Evolutionary conservation across 2,329 filamentous ascomycete species (phyloP), one percentile per base, ranked within the genome.

Genomic region (Clathrospora elynae): DNA sequence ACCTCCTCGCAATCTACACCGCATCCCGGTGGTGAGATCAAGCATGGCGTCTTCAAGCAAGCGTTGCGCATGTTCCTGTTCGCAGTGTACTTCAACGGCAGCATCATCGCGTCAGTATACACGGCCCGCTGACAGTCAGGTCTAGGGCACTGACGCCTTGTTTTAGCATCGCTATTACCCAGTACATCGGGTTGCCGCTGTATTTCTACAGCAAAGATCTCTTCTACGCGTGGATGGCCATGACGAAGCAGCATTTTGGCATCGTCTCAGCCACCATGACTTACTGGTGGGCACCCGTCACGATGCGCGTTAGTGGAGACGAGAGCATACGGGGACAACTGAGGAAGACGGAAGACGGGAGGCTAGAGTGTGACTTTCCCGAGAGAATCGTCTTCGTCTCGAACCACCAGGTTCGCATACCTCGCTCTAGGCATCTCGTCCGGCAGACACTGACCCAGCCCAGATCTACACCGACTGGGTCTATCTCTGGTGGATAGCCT

Each of bases 401-500:
- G 18, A 95, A 95, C 66, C 90, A 95, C 66, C 89, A 93, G 63
- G 68, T 77, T 17, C 20, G 49, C 19, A 11, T 14, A 18, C 8
- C 13, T 30, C 10, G 4, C 2, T 18, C 19, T 22, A 16, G 9
- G 3, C n/a, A 7, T n/a, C 17, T 14, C 18, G 2, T 14, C 2
- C 4, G 2, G 11, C 1, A 13, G 11, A 19, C 22, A 29, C 59
- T 64, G 23, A 65, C 38, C 5, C 8, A n/a, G 11, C 3, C 3
- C 43, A 74, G 83, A 86, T 92, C 51, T 92, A 92, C 69, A 91
- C 88, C 7, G 89, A 95, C 72, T 95, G 89, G 89, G 71, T 95
- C 13, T 95, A 95, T 67, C 80, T 95, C n/a, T 95, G 90, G 90
- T 95, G 90, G 90, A 83, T 86, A 14, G 86, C 83, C 33, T 95